A percentile compares a stretch with the other conserved stretches of the same genome.
Evolutionary conservation across 768 basidiomycete species (phyloP).

Genomic region (Boletus subcaerulescens): DNA sequence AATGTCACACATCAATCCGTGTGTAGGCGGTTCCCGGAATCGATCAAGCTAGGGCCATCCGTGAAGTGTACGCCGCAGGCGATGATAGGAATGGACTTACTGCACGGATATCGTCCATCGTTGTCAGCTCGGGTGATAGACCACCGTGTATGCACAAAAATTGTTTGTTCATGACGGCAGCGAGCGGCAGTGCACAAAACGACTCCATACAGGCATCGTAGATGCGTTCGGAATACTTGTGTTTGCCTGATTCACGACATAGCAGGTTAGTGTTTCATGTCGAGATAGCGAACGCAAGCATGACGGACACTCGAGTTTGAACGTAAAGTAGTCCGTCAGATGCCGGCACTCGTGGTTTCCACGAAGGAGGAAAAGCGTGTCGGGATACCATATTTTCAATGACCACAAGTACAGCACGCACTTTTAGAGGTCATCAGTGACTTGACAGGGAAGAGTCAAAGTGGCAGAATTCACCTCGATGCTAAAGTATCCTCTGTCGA

Average conservation of each 20-base stretch:
- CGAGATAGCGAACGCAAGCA: not conserved
- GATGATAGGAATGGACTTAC: constrained; percentile 44
- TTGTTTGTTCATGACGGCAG: constrained; percentile 99
- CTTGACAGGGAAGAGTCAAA: not conserved
- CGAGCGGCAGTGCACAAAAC: constrained; percentile 92
- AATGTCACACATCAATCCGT: constrained; percentile 98
- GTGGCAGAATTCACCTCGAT: constrained; percentile 62
- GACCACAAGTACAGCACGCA: constrained; percentile 98
- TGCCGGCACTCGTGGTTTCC: constrained; percentile 99
- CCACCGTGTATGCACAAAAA: constrained; percentile 99
- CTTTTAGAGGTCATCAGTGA: constrained; percentile 38
- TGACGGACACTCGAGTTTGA: constrained; percentile 92
- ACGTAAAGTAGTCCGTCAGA: constrained; percentile 97
- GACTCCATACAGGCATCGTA: constrained; percentile 99
- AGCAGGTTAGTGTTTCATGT: constrained; percentile 2
- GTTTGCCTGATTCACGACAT: constrained; percentile 65
- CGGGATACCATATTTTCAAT: constrained; percentile 99
- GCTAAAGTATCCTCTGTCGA: constrained; percentile 91
- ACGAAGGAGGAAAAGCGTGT: constrained; percentile 92
- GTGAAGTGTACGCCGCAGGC: not conserved
- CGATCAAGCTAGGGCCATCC: constrained; percentile 73
- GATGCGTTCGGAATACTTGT: constrained; percentile 95
- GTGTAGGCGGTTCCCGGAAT: constrained; percentile 96
- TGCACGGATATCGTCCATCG: constrained; percentile 88
- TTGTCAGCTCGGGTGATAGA: constrained; percentile 90